Base-by-base conservation (phyloP, 495 filamentous ascomycete species). In the Penicillium simplicissimum region DNA sequence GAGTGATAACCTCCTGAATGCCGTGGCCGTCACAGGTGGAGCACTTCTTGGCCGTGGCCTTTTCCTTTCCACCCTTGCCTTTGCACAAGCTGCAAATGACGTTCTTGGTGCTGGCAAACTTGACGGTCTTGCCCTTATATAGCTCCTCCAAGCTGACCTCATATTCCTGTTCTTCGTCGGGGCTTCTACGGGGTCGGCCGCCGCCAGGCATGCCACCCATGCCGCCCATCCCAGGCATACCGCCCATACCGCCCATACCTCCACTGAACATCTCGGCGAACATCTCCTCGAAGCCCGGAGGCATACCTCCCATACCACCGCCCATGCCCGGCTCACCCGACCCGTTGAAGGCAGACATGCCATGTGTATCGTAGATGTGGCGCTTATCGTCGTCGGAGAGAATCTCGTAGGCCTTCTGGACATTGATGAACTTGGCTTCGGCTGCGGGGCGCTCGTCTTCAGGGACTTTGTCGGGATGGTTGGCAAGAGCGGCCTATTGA, bases 111-210 rank as follows among this genome's bases (percentile, higher is more conserved):
- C 90, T 93, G 25, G 90, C 85, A 74, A 98, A 96, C 75, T 94
- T 94, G 64, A 95, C 93, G 1, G 95, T 97, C 84, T 98, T 97
- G 63, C 95, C 95, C 82, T 96, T 97, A 79, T 97, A 98, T 25
- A 98, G 81, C 67, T 98, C 94, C 71, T 97, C 95, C 58, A 98
- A 76, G 13, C 84, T 90, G 58, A 97, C 89, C 69, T 92, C 87
- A 69, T 98, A 98, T 58, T 89, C 83, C 66, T 96, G 92, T 69
- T 96, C 88, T 71, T 96, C 94, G 65, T 92, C 87, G 54, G 82
- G 85, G 25, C 95, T 94, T 66, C 82, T 88, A 53, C 87, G 80
- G 19, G 89, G 89, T 59, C 84, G 81, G 58, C 78, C 79, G 38
- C 81, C 82, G 54, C 77, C 77, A 4, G 74, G 71, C 65, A 76